These are phyloP conservation scores for Picea sitchensis DNA, from an alignment of 75 land plant species.

Conservation along the genomic window DNA sequence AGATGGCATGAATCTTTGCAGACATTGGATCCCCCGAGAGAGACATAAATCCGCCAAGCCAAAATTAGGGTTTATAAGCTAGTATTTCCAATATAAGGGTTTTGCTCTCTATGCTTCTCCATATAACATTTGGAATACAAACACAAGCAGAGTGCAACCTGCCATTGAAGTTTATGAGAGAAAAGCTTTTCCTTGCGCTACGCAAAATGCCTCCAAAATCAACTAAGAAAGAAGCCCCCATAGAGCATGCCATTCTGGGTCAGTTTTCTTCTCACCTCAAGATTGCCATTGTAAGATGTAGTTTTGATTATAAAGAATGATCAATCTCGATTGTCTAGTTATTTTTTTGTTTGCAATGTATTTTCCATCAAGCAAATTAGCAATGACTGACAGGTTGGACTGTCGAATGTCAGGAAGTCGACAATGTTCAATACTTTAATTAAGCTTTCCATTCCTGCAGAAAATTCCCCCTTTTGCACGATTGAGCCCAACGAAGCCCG, in stretches of 20 bases:
- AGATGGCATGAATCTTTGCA: too few relatives aligned
- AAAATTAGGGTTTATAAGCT: too few relatives aligned
- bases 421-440: constrained; percentile 97
- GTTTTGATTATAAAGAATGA: too few relatives aligned
- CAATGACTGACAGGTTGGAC: constrained; percentile 63
- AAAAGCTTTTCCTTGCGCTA: too few relatives aligned
- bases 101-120: too few relatives aligned
- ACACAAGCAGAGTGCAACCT: too few relatives aligned
- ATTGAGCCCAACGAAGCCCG: constrained; percentile 99
- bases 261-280: constrained; percentile 98
- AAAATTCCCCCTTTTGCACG: constrained; percentile 97
- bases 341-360: not conserved
- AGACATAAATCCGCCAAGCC: too few relatives aligned
- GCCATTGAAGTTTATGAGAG: too few relatives aligned
- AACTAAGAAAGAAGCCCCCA: constrained; percentile 74
- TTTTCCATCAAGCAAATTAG: not conserved
- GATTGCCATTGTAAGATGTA: constrained; percentile 80
- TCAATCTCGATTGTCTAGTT: too few relatives aligned
- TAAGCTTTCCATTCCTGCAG: constrained; percentile 89
- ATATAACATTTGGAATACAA: too few relatives aligned
- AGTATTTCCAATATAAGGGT: too few relatives aligned
- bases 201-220: constrained; percentile 77
- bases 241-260: constrained; percentile 89
- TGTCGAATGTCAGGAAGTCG: constrained; percentile 98
- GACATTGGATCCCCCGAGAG: too few relatives aligned